A percentile compares a stretch with the other conserved stretches of the same genome.
phyloP scores from a whole-genome alignment of 352 stramenopile species.

The Pythium sukuiense region DNA sequence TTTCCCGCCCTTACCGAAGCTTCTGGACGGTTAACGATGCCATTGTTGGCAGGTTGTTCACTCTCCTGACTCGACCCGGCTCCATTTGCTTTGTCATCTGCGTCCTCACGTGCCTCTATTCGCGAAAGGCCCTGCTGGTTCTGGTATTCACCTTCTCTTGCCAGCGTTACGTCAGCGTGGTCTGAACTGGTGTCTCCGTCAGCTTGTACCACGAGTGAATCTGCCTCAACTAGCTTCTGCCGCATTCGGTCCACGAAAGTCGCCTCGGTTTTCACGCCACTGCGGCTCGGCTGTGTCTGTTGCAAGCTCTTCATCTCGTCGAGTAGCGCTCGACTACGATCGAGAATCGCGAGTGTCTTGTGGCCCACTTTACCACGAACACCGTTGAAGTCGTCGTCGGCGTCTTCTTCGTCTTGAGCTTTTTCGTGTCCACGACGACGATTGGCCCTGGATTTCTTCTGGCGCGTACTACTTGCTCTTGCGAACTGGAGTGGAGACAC shows the following conservation, averaged over 20 bases:
- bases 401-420: slow-evolving; percentile 15
- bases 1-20: no score
- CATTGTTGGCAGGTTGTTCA: not conserved
- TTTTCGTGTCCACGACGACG: not conserved
- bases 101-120: no score
- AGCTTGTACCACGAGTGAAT: no score
- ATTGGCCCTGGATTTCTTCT: slow-evolving; percentile 2
- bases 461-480: not conserved
- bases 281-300: not conserved
- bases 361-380: slow-evolving; percentile 46
- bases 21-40: no score
- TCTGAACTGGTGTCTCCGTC: no score
- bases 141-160: no score
- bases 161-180: no score
- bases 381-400: slow-evolving; percentile 38
- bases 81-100: no score
- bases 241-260: slow-evolving; percentile 25
- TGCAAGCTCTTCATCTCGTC: slow-evolving; percentile 22
- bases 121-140: no score
- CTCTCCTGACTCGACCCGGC: no score
- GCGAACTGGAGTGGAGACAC: not conserved
- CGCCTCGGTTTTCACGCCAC: not conserved
- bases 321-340: slow-evolving; percentile 51
- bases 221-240: slow-evolving; percentile 8
- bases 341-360: slow-evolving; percentile 56